Conservation (phyloP, 768 basidiomycete species). For the Amanita pseudoporphyria region DNA sequence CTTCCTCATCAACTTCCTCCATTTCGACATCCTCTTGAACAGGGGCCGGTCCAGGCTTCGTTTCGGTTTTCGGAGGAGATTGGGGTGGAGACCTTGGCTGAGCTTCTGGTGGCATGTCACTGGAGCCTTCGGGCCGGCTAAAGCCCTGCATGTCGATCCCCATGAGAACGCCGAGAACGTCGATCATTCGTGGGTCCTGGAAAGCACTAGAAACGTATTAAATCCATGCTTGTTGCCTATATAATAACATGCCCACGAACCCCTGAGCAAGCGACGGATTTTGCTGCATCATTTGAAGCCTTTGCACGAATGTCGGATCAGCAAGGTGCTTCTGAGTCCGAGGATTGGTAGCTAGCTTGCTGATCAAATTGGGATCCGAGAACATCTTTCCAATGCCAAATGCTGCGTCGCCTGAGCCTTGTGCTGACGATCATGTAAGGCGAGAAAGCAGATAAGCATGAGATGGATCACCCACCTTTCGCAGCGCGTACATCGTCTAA, state of each 20-base stretch:
- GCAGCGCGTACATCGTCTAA: constrained; percentile 84
- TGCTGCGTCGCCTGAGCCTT: constrained; percentile 27
- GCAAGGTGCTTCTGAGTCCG: constrained; percentile 76
- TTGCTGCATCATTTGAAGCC: constrained; percentile 59
- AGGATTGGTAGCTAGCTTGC: constrained; percentile 80
- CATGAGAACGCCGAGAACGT: constrained; percentile 88
- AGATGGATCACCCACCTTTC: constrained; percentile 51
- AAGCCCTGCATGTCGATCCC: constrained; percentile 88
- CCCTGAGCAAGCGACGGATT: constrained; percentile 55
- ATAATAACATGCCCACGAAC: constrained; percentile 26
- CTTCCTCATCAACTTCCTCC: constrained; percentile 59
- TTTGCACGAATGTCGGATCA: constrained; percentile 75
- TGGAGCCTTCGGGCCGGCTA: constrained; percentile 74
- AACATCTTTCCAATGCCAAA: constrained; percentile 70
- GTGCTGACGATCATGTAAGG: neutral
- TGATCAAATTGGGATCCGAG: constrained; percentile 71
- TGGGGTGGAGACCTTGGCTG: constrained; percentile 24
- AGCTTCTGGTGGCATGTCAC: constrained; percentile 63
- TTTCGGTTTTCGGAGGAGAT: constrained; percentile 25
- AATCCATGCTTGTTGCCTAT: neutral
- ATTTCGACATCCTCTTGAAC: constrained; percentile 55
- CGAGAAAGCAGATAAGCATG: constrained; percentile 16
- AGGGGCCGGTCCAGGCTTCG: constrained; percentile 27
- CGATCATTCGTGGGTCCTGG: constrained; percentile 87
- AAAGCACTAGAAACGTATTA: constrained; percentile 31